phyloP scores from a whole-genome alignment of 1,139 yeast genomes.

The Wickerhamomyces sp. region DNA sequence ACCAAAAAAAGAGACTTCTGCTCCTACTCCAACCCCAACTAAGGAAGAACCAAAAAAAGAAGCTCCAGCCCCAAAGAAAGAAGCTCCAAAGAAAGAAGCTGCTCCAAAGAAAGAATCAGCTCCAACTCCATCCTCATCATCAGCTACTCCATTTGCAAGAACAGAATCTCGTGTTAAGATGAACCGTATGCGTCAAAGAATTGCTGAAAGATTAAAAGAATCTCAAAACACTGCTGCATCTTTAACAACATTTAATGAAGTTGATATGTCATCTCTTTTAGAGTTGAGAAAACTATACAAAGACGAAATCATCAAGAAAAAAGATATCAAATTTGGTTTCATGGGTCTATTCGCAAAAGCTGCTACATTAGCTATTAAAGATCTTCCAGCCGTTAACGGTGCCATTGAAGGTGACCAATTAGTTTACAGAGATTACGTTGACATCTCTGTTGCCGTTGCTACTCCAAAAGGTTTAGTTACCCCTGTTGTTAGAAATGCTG shows the following conservation, averaged over 20 bases:
- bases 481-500: slow-evolving; percentile 97
- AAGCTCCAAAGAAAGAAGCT: slow-evolving; percentile 28
- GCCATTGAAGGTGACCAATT: slow-evolving; percentile 93
- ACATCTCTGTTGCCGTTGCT: slow-evolving; percentile 95
- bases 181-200: slow-evolving; percentile 99
- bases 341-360: slow-evolving; percentile 99
- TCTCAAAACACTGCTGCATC: slow-evolving; percentile 99
- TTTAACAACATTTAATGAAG: slow-evolving; percentile 95
- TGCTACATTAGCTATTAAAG: slow-evolving; percentile 87
- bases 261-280: slow-evolving; percentile 89
- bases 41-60: slow-evolving; percentile 28
- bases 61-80: slow-evolving; percentile 22
- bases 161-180: slow-evolving; percentile 90
- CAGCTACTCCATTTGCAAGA: slow-evolving; percentile 57
- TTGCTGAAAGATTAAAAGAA: slow-evolving; percentile 98
- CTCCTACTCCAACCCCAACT: slow-evolving; percentile 11
- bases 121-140: slow-evolving; percentile 40
- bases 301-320: slow-evolving; percentile 92
- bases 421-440: slow-evolving; percentile 95
- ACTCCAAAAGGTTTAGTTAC: slow-evolving; percentile 99
- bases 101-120: slow-evolving; percentile 21
- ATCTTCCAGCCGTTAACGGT: slow-evolving; percentile 92
- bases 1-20: slow-evolving; percentile 14
- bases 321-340: slow-evolving; percentile 94
- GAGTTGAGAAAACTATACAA: slow-evolving; percentile 96